These are phyloP conservation scores for Gastrolobium villosum DNA, from an alignment of 306 rosid species.

Conservation along the genomic window DNA sequence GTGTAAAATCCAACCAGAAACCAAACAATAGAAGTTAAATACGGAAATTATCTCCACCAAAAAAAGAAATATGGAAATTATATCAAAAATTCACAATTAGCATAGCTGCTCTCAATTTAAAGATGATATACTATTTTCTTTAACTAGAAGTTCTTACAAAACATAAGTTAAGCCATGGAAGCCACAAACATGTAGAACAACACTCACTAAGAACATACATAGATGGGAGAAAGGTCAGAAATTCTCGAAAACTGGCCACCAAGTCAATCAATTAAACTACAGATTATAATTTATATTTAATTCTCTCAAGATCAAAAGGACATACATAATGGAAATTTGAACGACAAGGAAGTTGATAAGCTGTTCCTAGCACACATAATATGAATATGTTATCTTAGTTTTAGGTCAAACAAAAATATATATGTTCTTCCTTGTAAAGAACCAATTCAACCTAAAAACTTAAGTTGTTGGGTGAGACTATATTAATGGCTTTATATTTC, in stretches of 20 bases:
- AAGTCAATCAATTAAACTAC: neutral
- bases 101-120: conserved; percentile 15
- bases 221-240: neutral
- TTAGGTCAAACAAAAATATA: neutral
- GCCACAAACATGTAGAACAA: neutral
- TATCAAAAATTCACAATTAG: neutral
- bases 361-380: neutral
- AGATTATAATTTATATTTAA: neutral
- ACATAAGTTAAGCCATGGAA: neutral
- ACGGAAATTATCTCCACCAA: neutral
- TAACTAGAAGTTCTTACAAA: neutral
- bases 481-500: too few relatives aligned
- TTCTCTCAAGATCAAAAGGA: neutral
- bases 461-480: too few relatives aligned
- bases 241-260: neutral
- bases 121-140: conserved; percentile 21
- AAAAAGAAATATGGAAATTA: neutral
- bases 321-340: neutral
- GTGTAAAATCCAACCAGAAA: conserved; percentile 15
- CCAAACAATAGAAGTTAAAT: neutral
- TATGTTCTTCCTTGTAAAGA: neutral
- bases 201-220: neutral
- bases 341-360: neutral
- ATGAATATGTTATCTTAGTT: neutral
- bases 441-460: too few relatives aligned